A percentile compares a stretch with the other conserved stretches of the same genome.
Evolutionary conservation across 768 basidiomycete species (phyloP).

Genomic region (Austroboletus eburneus): DNA sequence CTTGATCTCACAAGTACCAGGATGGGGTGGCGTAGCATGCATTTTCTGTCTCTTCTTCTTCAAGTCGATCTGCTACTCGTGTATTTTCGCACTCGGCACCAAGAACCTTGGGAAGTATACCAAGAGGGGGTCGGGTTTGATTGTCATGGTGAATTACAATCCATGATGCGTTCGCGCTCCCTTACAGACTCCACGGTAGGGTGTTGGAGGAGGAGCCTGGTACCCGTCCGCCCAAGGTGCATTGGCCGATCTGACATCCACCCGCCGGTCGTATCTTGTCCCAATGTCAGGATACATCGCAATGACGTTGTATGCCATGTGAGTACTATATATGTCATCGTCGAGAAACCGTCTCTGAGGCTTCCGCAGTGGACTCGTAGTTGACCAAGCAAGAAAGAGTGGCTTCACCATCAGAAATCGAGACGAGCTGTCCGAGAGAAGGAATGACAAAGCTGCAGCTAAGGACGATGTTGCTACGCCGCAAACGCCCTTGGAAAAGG

Average conservation of each 20-base stretch:
- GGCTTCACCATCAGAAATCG: constrained; percentile 50
- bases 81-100: constrained; percentile 63
- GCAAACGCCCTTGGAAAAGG: constrained; percentile 11
- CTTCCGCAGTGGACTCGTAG: constrained; percentile 45
- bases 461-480: neutral
- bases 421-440: constrained; percentile 36
- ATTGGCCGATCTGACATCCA: constrained; percentile 46
- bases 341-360: neutral
- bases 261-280: constrained; percentile 55
- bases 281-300: constrained; percentile 55
- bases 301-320: constrained; percentile 57
- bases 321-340: constrained; percentile 23
- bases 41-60: constrained; percentile 69
- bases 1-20: constrained; percentile 45
- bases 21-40: constrained; percentile 54
- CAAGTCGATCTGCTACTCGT: constrained; percentile 72
- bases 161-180: neutral
- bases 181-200: constrained; percentile 28
- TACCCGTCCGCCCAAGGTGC: constrained; percentile 59
- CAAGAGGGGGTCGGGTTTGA: constrained; percentile 57
- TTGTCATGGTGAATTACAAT: constrained; percentile 48
- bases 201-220: constrained; percentile 67
- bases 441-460: neutral
- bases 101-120: constrained; percentile 60
- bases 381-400: constrained; percentile 44